phyloP scores from a whole-genome alignment of 768 basidiomycete genomes.

The Podaxis rugospora region DNA sequence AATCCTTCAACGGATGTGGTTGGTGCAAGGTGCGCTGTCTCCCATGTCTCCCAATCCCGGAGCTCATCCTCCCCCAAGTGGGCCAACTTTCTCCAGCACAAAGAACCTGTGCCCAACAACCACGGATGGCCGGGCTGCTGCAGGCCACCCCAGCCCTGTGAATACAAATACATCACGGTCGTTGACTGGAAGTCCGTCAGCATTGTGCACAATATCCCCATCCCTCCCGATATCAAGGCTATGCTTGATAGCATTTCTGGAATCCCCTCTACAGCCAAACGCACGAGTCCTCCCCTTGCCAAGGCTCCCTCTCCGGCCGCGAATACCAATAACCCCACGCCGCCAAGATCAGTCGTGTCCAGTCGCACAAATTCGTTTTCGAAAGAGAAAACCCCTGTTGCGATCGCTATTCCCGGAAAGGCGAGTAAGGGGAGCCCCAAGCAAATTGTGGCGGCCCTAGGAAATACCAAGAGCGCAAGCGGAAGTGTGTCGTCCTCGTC shows the following conservation, averaged over 20 bases:
- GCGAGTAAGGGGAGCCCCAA: constrained; percentile 5
- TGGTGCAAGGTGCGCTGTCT: constrained; percentile 72
- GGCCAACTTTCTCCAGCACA: constrained; percentile 59
- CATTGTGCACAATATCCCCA: constrained; percentile 67
- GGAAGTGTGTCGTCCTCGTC: constrained; percentile 3
- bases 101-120: constrained; percentile 51
- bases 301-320: constrained; percentile 12
- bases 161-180: constrained; percentile 59
- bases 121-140: constrained; percentile 89
- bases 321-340: neutral
- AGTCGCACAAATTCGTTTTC: constrained; percentile 5
- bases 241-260: constrained; percentile 51
- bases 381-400: neutral
- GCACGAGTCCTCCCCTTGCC: constrained; percentile 20
- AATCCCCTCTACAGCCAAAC: constrained; percentile 24
- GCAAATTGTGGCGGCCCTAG: constrained; percentile 5
- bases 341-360: neutral
- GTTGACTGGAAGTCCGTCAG: constrained; percentile 82
- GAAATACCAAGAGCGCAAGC: neutral
- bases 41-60: constrained; percentile 16
- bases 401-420: constrained; percentile 4
- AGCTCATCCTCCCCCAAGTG: constrained; percentile 45
- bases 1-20: constrained; percentile 82
- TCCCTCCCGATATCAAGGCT: constrained; percentile 69
- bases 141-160: constrained; percentile 59